phyloP scores from a whole-genome alignment of 106 monocot genomes.

The Phalaenopsis equestris region DNA sequence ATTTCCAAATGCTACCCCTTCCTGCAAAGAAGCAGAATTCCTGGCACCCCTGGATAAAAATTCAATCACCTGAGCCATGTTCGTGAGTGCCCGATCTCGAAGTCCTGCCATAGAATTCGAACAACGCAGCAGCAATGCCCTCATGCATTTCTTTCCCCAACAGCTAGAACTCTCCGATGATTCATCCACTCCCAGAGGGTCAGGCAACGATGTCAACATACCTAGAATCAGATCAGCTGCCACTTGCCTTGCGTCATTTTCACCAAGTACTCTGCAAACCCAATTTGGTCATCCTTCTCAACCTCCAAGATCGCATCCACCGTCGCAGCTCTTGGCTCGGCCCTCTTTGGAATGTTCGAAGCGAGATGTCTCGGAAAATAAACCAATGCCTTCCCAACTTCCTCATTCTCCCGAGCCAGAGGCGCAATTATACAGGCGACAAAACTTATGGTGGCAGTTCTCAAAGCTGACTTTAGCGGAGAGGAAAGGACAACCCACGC shows the following conservation, averaged over 20 bases:
- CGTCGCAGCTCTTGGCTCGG: slow-evolving; percentile 68
- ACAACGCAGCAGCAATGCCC: slow-evolving; percentile 53
- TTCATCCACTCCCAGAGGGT: slow-evolving; percentile 24
- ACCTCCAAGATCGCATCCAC: slow-evolving; percentile 71
- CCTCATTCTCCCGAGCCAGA: slow-evolving; percentile 36
- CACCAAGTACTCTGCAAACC: slow-evolving; percentile 42
- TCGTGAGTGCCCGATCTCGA: slow-evolving; percentile 75
- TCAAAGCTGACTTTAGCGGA: slow-evolving; percentile 36
- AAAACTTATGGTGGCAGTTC: slow-evolving; percentile 34
- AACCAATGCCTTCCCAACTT: slow-evolving; percentile 48
- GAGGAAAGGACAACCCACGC: slow-evolving; percentile 37
- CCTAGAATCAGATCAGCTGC: slow-evolving; percentile 64
- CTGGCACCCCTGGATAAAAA: slow-evolving; percentile 28
- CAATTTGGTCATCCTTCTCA: slow-evolving; percentile 36
- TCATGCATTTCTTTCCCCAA: slow-evolving; percentile 48
- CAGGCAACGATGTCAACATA: slow-evolving; percentile 45
- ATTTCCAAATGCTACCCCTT: slow-evolving; percentile 21
- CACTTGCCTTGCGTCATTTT: slow-evolving; percentile 71
- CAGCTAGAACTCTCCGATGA: neutral
- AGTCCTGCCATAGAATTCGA: slow-evolving; percentile 50
- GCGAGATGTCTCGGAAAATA: slow-evolving; percentile 76
- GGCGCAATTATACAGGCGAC: slow-evolving; percentile 34
- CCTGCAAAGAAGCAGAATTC: slow-evolving; percentile 24
- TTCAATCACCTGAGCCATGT: slow-evolving; percentile 47
- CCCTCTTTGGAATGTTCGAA: slow-evolving; percentile 60